Evolutionary conservation across 495 filamentous ascomycete genomes (phyloP).

Genomic region (Hypomontagnella monticulosa): DNA sequence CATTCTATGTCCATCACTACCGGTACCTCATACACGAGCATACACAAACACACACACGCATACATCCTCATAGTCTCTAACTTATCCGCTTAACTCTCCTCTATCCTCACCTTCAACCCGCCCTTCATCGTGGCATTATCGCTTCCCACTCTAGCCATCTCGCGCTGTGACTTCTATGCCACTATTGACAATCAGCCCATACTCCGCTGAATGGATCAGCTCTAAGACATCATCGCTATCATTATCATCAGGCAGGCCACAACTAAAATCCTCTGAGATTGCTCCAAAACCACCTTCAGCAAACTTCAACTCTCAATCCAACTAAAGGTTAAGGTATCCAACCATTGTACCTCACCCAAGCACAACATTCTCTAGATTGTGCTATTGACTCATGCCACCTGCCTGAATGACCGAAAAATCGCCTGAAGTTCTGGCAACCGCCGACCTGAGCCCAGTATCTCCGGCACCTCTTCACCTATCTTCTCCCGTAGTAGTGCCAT

Average conservation of each 20-base stretch:
- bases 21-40: too few species aligned
- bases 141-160: too few species aligned
- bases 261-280: too few species aligned
- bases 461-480: slow-evolving; percentile 46
- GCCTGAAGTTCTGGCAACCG: slow-evolving; percentile 49
- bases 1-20: neutral
- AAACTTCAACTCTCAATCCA: neutral
- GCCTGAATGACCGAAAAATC: slow-evolving; percentile 50
- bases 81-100: too few species aligned
- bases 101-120: too few species aligned
- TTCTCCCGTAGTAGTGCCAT: slow-evolving; percentile 49
- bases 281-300: too few species aligned
- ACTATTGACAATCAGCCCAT: neutral
- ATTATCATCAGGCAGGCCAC: neutral
- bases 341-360: neutral
- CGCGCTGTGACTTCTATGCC: too few species aligned
- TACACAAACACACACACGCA: too few species aligned
- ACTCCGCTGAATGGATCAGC: too few species aligned
- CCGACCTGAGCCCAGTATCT: slow-evolving; percentile 49
- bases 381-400: slow-evolving; percentile 13
- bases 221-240: too few species aligned
- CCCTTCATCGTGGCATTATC: too few species aligned
- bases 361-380: slow-evolving; percentile 25
- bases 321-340: neutral
- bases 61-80: too few species aligned